Evolutionary conservation across 2,329 filamentous ascomycete species (phyloP), one percentile per base, ranked within the genome.

Genomic region (Westerdykella aurantiaca): DNA sequence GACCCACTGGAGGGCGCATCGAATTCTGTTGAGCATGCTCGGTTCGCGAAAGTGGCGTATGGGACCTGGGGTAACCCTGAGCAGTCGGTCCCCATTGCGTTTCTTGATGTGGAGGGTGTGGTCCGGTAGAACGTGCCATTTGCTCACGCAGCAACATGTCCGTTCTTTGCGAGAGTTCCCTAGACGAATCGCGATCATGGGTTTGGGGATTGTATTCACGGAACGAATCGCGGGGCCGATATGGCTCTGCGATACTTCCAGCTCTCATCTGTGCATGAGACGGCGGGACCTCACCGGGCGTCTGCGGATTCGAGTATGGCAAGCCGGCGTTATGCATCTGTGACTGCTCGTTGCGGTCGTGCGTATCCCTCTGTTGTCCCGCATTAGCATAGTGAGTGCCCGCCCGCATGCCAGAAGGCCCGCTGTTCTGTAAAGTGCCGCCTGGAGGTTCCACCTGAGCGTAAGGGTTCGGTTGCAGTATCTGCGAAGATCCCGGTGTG

Each of bases 391-490:
- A 48, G 45, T 61, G 64, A 9, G 63, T 62, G 33, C 63, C 66
- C 12, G 63, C 63, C 21, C 63, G 61, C 63, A 66, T 66, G 12
- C 62, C 64, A 46, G 60, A 56, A 22, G 63, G 56, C 11, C 55
- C 64, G 18, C 58, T 45, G n/a, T 57, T 44, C 39, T 61, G 59
- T 16, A 52, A 52, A 31, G 48, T 47, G 34, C 44, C 51, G 6
- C 61, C 57, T 25, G 61, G 53, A n/a, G 62, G 63, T 42, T 67
- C 63, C 2, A 67, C 61, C 41, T 64, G 61, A 13, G 60, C 58
- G 44, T 67, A 67, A 9, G 64, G 64, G 43, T 67, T 67, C 14
- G 64, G 61, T 37, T 66, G 61, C 17, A 67, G 44, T 7, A 66
- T 61, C 42, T 64, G 61, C 16, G 53, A 51, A 21, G 54, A 47